These are phyloP conservation scores for Tillandsia leiboldiana DNA, from an alignment of 176 grass and related monocot genomes.

Conservation along the genomic window DNA sequence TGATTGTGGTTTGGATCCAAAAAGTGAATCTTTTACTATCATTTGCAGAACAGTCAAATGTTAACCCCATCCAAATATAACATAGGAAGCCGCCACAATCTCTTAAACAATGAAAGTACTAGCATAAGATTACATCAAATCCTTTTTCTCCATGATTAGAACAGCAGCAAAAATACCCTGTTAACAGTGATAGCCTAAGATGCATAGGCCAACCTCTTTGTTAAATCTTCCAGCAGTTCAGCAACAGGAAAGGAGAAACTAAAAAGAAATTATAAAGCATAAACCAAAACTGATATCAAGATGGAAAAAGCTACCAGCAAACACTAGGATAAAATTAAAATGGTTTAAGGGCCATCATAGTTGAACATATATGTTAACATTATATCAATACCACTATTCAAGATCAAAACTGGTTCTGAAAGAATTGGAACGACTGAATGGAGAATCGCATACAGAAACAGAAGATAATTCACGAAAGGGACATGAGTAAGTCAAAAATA, in stretches of 20 bases:
- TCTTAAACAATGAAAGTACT: neutral
- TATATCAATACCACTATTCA: no score
- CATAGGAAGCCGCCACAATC: neutral
- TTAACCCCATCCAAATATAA: no score
- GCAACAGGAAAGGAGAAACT: no score
- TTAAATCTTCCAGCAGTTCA: neutral
- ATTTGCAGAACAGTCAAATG: no score
- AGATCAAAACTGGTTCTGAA: neutral
- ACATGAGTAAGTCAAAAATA: neutral
- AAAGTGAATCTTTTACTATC: no score
- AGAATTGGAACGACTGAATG: neutral
- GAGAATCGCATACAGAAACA: neutral
- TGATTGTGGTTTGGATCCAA: no score
- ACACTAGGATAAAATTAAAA: no score
- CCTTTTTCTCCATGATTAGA: neutral
- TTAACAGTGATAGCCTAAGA: neutral
- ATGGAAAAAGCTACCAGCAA: no score
- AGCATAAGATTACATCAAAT: neutral
- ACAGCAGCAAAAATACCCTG: neutral
- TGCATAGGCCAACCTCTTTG: neutral
- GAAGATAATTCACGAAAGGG: neutral
- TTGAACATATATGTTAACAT: no score
- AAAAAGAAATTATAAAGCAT: no score
- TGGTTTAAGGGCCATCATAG: no score
- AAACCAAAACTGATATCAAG: no score